Evolutionary conservation across 768 basidiomycete species (phyloP), one percentile per base, ranked within the genome.

Genomic region (Dacryopinax primogenitus): DNA sequence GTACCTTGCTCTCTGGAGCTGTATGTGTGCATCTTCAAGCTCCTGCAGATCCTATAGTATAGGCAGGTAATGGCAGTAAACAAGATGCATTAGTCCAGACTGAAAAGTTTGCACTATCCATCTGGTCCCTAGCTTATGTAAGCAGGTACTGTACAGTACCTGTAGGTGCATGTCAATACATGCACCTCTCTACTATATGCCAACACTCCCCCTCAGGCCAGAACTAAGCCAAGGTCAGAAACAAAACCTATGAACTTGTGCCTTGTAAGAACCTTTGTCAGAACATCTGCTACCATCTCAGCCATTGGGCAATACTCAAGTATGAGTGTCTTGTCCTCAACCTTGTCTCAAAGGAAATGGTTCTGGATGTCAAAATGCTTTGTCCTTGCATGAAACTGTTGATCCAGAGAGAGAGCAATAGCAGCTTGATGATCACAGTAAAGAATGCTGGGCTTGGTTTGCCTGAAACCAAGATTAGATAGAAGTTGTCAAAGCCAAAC

Each of bases 221-320:
- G 44, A 0, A 16, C 3, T 32, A 62, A 13, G 33, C 66, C 64
- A n/a, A n/a, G n/a, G n/a, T n/a, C n/a, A n/a, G n/a, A n/a, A n/a
- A n/a, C n/a, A n/a, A n/a, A n/a, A n/a, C 6, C 58, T 32, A 13
- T 26, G 41, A 33, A 21, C 32, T 39, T 23, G 1, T 21, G n/a
- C 12, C 64, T 1, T 2, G 33, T 68, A 1, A 78, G 71, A 1
- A 71, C 63, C 66, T 80, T 80, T 0, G 77, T 80, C 63, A 81
- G 74, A 9, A 77, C 70, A 68, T 80, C 78, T 0, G 79, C 76
- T 13, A 71, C 58, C 66, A 76, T 78, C 32, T 77, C 69, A 0
- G 62, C 36, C 0, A 77, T 76, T 1, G 76, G 72, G 28, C 75
- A 67, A 69, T 76, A 76, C 3, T 34, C 9, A 3, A 76, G 63